phyloP scores from a whole-genome alignment of 2,329 filamentous ascomycete species.

The Epichloe uncinata region DNA sequence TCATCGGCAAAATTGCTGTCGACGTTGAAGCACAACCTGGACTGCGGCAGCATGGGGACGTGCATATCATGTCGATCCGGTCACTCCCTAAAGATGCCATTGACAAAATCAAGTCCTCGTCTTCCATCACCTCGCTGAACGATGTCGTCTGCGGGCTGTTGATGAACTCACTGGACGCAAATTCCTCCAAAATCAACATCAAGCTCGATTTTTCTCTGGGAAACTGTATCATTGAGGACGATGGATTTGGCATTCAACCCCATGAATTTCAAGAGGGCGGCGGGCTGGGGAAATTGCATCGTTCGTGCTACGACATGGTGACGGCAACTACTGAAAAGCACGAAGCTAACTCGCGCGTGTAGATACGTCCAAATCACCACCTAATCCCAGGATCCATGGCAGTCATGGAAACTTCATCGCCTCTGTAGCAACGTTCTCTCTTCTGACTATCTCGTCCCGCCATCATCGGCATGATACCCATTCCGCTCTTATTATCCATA shows the following conservation, averaged over 20 bases:
- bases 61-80: conserved; percentile 45
- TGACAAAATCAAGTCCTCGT: conserved; percentile 74
- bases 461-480: conserved; percentile 45
- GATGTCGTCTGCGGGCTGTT: conserved; percentile 58
- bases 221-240: conserved; percentile 68
- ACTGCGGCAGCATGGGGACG: conserved; percentile 2
- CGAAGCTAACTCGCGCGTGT: background rate
- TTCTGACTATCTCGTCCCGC: conserved; percentile 65
- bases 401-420: conserved; percentile 62
- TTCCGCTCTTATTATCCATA: conserved; percentile 57
- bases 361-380: conserved; percentile 68
- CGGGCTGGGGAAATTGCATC: conserved; percentile 61
- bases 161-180: conserved; percentile 75
- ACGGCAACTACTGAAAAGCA: background rate
- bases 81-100: conserved; percentile 57
- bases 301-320: conserved; percentile 32
- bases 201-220: conserved; percentile 63
- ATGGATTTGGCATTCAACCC: conserved; percentile 65
- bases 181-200: conserved; percentile 53
- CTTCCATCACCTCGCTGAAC: conserved; percentile 62
- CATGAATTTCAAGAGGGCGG: conserved; percentile 58
- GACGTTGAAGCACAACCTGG: background rate
- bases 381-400: conserved; percentile 41
- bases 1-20: background rate
- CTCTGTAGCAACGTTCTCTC: conserved; percentile 60